Evolutionary conservation across 2,329 filamentous ascomycete species (phyloP).

Genomic region (Cladosporium sp.): DNA sequence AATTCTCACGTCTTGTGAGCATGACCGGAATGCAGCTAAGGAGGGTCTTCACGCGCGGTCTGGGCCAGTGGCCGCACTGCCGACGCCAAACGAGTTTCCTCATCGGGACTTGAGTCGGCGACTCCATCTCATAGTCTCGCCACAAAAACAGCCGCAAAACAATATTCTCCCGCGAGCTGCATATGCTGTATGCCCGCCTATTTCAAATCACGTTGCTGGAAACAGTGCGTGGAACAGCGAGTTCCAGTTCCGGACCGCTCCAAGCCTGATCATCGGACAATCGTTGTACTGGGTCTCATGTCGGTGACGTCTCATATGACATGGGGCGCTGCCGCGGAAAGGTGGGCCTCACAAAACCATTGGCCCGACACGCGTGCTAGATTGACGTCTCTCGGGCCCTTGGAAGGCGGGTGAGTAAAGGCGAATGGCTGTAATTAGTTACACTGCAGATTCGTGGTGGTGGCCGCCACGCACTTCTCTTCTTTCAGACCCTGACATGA

Average conservation of each 20-base stretch:
- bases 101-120: not conserved
- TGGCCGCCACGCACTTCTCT: not conserved
- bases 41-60: slow-evolving; percentile 10
- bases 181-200: not conserved
- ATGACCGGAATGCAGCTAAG: slow-evolving; percentile 6
- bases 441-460: slow-evolving; percentile 4
- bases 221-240: too few species aligned
- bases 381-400: not conserved
- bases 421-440: slow-evolving; percentile 1
- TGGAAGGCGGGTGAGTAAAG: slow-evolving; percentile 1
- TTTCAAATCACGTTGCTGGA: too few species aligned
- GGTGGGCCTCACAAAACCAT: slow-evolving; percentile 9
- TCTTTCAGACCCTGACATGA: not conserved
- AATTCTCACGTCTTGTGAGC: slow-evolving; percentile 5
- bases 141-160: not conserved
- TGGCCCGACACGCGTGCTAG: slow-evolving; percentile 12
- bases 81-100: slow-evolving; percentile 3
- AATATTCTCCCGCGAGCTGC: not conserved
- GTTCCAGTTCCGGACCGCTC: not conserved
- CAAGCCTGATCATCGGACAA: slow-evolving; percentile 1
- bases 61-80: slow-evolving; percentile 10
- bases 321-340: not conserved
- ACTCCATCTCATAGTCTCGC: slow-evolving; percentile 6
- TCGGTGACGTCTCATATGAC: slow-evolving; percentile 9
- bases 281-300: not conserved